Base-by-base conservation (phyloP, 148 eudicot genomes). In the Rhododendron griersonianum region DNA sequence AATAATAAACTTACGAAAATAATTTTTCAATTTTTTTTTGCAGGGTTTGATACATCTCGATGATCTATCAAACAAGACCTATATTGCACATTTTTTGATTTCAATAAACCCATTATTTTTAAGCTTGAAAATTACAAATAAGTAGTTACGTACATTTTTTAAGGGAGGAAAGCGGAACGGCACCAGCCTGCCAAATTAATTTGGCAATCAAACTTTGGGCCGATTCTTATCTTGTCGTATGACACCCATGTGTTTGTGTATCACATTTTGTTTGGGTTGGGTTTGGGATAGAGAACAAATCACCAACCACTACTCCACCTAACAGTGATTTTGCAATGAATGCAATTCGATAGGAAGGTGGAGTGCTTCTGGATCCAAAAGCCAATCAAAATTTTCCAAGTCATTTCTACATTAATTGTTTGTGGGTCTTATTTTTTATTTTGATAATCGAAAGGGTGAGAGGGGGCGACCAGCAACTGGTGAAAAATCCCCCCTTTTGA, bases 271-370 rank as follows among this genome's bases (percentile, higher is more conserved):
- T 69, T 83, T 86, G 74, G 89, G 45, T 41, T 86, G 75, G 86
- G 91, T 78, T 63, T 9, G 81, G 86, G 91, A 91, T 86, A 87
- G 87, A 81, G 88, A 84, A 89, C 63, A 45, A 74, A 83, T 59
- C 51, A 86, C 81, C 84, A 87, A 89, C 85, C 83, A 76, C 84
- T 85, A 87, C 80, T 78, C 67, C 19, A 90, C 91, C 93, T 88
- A 89, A 89, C 90, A 0, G 45, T 92, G 89, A 85, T 84, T 71
- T 71, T 25, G 88, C 59, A 83, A 83, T 51, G 35, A 81, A 81
- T 81, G 82, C 61, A 39, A 13, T 28, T 28, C 23, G 3, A 14
- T 48, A 1, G 55, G 28, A 14, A 48, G 16, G 11, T 11, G 55
- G 78, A 74, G 78, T 71, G 10, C 23, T 8, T 39, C 48, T 35